These are phyloP conservation scores for Ceratorhiza oryzae-sativae DNA, from an alignment of 1,284 basidiomycete genomes.

Conservation along the genomic window DNA sequence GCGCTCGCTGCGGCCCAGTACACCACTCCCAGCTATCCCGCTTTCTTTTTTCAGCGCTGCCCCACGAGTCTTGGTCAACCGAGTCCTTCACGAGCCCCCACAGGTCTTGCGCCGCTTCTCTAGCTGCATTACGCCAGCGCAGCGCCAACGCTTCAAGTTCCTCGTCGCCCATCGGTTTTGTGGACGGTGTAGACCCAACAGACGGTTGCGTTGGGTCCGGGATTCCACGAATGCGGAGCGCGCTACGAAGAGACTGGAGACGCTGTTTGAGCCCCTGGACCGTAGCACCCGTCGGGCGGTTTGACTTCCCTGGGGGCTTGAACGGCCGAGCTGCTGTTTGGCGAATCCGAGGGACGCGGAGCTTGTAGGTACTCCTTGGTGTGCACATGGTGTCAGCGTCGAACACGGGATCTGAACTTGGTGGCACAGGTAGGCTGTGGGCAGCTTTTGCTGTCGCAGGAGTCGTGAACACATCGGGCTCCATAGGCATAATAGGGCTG, in stretches of 20 bases:
- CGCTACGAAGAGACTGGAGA: constrained; percentile 38
- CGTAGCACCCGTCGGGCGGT: constrained; percentile 7
- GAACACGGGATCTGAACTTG: background rate
- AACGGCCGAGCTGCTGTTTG: constrained; percentile 6
- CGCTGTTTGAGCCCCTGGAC: constrained; percentile 40
- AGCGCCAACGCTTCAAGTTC: constrained; percentile 30
- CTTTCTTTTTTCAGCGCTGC: background rate
- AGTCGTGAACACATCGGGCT: constrained; percentile 31
- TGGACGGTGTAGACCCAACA: background rate
- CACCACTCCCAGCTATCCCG: constrained; percentile 29
- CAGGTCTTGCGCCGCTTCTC: constrained; percentile 41
- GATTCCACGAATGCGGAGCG: constrained; percentile 25
- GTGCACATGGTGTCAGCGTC: constrained; percentile 1
- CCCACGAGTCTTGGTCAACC: constrained; percentile 8
- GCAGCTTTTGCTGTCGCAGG: constrained; percentile 26
- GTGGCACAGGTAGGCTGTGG: background rate
- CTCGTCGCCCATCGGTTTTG: constrained; percentile 23
- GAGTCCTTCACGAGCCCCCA: constrained; percentile 38
- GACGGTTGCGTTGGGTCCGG: constrained; percentile 2
- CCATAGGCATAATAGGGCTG: constrained; percentile 6
- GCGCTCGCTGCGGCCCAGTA: background rate
- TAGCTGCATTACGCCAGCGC: constrained; percentile 42
- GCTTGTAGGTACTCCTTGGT: constrained; percentile 5
- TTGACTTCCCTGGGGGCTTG: constrained; percentile 33
- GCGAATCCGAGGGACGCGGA: background rate